Conservation (phyloP, 208 protist genomes). For the Acanthamoeba divionensis region DNA sequence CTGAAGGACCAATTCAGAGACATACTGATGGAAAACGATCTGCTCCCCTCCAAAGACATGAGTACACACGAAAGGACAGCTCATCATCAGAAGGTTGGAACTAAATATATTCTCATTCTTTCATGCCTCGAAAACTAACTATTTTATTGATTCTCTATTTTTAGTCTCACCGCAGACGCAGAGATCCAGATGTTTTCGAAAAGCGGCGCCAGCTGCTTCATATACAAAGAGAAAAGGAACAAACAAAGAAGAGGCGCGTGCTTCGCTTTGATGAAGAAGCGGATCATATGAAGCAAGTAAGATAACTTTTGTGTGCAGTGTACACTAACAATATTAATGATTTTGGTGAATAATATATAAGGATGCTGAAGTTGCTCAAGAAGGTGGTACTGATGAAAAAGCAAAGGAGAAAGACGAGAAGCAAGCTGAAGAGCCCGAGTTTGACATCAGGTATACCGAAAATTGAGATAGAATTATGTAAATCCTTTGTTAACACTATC, state of each 20-base stretch:
- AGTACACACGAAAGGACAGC: background rate
- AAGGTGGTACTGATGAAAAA: background rate
- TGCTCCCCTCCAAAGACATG: background rate
- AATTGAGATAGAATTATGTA: background rate
- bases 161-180: background rate
- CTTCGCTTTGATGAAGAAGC: slow-evolving; percentile 37
- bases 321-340: no score
- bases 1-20: slow-evolving; percentile 29
- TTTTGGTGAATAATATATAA: no score
- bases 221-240: slow-evolving; percentile 7
- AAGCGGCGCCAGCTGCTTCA: background rate
- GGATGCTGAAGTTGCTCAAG: no score
- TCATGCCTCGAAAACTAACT: background rate
- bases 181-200: background rate
- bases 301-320: no score
- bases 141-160: background rate
- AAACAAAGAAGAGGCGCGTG: background rate
- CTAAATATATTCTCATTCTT: no score
- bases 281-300: no score
- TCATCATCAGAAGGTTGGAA: no score
- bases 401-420: background rate
- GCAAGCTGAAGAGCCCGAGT: background rate
- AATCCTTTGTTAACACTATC: background rate
- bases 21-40: slow-evolving; percentile 30
- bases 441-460: background rate